Evolutionary conservation across 1,284 basidiomycete genomes (phyloP).

Genomic region (Laetiporus sulphureus): DNA sequence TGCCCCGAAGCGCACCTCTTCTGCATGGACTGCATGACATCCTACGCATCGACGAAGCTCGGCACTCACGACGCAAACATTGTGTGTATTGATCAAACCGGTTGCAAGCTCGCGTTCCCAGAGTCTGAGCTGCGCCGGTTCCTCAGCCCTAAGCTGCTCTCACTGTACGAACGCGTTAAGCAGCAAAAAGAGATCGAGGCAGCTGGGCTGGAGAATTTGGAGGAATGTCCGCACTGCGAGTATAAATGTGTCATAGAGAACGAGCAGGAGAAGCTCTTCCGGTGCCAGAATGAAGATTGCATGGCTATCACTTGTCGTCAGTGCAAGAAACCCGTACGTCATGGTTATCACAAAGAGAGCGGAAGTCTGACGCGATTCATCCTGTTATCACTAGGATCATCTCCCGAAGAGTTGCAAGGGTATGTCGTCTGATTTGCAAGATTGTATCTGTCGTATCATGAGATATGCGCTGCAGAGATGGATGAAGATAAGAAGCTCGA

Average conservation of each 20-base stretch:
- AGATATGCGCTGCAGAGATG: slow-evolving; percentile 38
- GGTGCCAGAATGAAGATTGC: slow-evolving; percentile 71
- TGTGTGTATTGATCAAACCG: slow-evolving; percentile 75
- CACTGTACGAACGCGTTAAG: slow-evolving; percentile 69
- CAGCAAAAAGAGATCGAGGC: slow-evolving; percentile 73
- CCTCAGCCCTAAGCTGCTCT: slow-evolving; percentile 54
- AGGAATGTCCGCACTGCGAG: slow-evolving; percentile 85
- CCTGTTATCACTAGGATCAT: slow-evolving; percentile 50
- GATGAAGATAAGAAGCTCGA: slow-evolving; percentile 68
- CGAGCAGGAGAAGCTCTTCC: slow-evolving; percentile 69
- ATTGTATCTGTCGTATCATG: not conserved
- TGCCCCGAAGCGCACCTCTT: slow-evolving; percentile 69
- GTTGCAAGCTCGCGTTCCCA: slow-evolving; percentile 64
- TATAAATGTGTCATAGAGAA: slow-evolving; percentile 80
- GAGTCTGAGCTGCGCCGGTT: slow-evolving; percentile 61
- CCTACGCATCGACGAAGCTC: slow-evolving; percentile 28
- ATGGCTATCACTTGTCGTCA: slow-evolving; percentile 66
- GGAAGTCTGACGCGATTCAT: not conserved
- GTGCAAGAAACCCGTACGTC: slow-evolving; percentile 67
- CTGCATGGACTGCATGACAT: slow-evolving; percentile 40
- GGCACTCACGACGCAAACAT: slow-evolving; percentile 41
- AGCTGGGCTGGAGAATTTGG: slow-evolving; percentile 66
- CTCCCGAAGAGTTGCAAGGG: slow-evolving; percentile 84
- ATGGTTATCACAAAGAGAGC: not conserved
- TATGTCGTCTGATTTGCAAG: slow-evolving; percentile 19